phyloP scores from a whole-genome alignment of 192 early-diverging fungal species.

The Coemansia sp. region DNA sequence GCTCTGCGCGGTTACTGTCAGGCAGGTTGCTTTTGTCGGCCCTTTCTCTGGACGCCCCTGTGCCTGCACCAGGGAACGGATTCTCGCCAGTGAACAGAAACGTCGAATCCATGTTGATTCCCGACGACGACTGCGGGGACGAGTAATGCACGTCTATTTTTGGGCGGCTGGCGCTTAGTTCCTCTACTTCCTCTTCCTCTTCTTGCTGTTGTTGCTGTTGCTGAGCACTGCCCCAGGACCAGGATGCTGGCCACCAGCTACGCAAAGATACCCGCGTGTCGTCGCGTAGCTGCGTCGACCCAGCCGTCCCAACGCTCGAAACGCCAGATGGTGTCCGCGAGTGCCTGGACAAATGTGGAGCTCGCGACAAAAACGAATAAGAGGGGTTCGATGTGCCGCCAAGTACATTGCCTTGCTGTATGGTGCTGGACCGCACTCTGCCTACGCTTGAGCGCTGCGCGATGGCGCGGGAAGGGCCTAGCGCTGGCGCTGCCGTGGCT shows the following conservation, averaged over 20 bases:
- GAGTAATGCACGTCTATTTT: not conserved
- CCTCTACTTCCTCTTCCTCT: not conserved
- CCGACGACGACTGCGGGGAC: slow-evolving; percentile 18
- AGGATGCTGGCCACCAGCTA: slow-evolving; percentile 40
- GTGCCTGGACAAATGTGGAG: not conserved
- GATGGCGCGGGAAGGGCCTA: slow-evolving; percentile 8
- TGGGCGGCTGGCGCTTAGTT: not conserved
- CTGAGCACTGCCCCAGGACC: slow-evolving; percentile 19
- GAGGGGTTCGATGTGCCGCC: slow-evolving; percentile 6
- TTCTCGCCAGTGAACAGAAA: slow-evolving; percentile 46
- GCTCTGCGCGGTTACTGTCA: not conserved
- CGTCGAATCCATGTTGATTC: slow-evolving; percentile 25
- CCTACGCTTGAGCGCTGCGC: slow-evolving; percentile 11
- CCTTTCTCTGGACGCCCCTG: not conserved
- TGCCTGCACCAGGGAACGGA: slow-evolving; percentile 26
- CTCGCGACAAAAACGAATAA: slow-evolving; percentile 1
- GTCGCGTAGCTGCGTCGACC: slow-evolving; percentile 39
- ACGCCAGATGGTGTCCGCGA: slow-evolving; percentile 26
- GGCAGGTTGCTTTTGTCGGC: not conserved
- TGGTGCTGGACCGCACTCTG: slow-evolving; percentile 25
- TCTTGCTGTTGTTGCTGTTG: not conserved
- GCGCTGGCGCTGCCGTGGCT: slow-evolving; percentile 20
- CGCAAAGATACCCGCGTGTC: slow-evolving; percentile 36
- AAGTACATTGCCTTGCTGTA: slow-evolving; percentile 13
- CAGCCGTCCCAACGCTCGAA: slow-evolving; percentile 23